A percentile compares a stretch with the other conserved stretches of the same genome.
These are phyloP conservation scores for Litchi chinensis DNA, from an alignment of 345 rosid genomes.

Conservation along the genomic window DNA sequence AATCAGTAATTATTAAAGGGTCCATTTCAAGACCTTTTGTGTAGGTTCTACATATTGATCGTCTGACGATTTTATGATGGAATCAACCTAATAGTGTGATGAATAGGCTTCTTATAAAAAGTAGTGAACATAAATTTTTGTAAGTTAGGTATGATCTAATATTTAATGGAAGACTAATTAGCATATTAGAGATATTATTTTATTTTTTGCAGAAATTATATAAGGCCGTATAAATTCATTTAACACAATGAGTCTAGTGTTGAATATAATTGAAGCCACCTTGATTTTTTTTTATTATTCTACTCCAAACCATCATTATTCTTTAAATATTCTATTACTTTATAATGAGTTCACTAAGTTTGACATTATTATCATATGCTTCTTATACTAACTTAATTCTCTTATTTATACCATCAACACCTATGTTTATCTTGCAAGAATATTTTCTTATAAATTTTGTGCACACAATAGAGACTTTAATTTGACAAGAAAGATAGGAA, in stretches of 20 bases:
- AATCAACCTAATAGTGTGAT: constrained; percentile 5
- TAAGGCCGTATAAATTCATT: not conserved
- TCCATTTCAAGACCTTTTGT: not conserved
- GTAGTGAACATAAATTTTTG: not conserved
- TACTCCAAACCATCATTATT: not conserved
- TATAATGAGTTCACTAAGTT: not conserved
- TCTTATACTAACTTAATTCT: too few species aligned
- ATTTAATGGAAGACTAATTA: too few species aligned
- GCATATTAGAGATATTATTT: too few species aligned
- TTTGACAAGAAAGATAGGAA: too few species aligned
- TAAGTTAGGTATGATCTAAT: not conserved
- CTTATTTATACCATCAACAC: too few species aligned
- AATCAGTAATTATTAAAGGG: too few species aligned
- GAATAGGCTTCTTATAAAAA: not conserved
- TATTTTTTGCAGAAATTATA: too few species aligned
- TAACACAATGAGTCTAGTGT: not conserved
- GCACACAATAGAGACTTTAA: too few species aligned
- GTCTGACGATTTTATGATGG: not conserved
- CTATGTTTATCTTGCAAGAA: too few species aligned
- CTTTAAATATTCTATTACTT: not conserved
- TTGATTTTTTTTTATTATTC: constrained; percentile 5
- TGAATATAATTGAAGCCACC: constrained; percentile 13
- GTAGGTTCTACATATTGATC: not conserved
- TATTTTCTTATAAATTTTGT: too few species aligned
- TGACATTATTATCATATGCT: too few species aligned